phyloP scores from a whole-genome alignment of 441 rosid species.

The Isatis lusitanica region DNA sequence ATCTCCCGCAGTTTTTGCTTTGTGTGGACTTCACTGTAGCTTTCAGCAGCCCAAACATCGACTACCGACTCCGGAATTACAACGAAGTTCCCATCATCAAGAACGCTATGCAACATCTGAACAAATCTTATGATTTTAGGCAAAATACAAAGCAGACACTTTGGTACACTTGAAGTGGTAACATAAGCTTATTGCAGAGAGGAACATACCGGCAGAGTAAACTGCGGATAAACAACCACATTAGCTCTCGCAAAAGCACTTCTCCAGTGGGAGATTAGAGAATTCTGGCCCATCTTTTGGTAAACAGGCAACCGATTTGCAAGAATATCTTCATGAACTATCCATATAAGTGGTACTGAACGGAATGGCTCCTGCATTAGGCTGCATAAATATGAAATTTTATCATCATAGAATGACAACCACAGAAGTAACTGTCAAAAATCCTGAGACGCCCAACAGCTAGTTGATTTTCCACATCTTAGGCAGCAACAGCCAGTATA shows the following conservation, averaged over 20 bases:
- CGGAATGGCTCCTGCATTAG: constrained; percentile 98
- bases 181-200: constrained; percentile 22
- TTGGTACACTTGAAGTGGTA: constrained; percentile 11
- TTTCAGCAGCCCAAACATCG: constrained; percentile 95
- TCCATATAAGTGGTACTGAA: constrained; percentile 89
- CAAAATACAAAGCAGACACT: constrained; percentile 38
- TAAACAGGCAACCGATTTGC: constrained; percentile 75
- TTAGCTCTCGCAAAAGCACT: constrained; percentile 74
- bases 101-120: constrained; percentile 93
- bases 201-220: constrained; percentile 69
- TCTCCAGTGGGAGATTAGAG: constrained; percentile 76
- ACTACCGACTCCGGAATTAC: constrained; percentile 92
- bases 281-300: constrained; percentile 55
- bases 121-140: constrained; percentile 40
- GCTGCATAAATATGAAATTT: constrained; percentile 85
- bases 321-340: constrained; percentile 84
- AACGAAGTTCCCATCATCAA: constrained; percentile 96
- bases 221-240: constrained; percentile 81
- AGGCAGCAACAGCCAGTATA: constrained; percentile 13
- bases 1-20: constrained; percentile 63
- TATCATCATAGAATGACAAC: constrained; percentile 49
- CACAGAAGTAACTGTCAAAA: constrained; percentile 14
- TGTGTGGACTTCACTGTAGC: constrained; percentile 56
- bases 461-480: constrained; percentile 14
- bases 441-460: constrained; percentile 21